Percentiles rank a stretch among this genome's conserved stretches.
These are phyloP conservation scores for Trichothecium sympodiale DNA, from an alignment of 2,329 filamentous ascomycete genomes.

Conservation along the genomic window DNA sequence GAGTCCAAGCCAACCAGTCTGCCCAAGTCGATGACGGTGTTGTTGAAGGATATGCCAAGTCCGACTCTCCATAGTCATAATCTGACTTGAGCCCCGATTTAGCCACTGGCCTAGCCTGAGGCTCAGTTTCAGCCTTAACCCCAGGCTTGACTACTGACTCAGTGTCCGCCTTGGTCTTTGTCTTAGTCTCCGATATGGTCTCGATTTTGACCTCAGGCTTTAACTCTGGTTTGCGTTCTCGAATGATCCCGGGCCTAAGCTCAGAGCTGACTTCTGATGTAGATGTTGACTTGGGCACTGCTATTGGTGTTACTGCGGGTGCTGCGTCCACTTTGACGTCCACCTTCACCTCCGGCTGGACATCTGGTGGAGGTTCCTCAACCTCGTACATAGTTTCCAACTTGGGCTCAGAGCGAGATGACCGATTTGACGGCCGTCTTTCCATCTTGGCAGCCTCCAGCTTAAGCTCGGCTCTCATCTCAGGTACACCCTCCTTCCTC, in stretches of 20 bases:
- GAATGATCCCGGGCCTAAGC: too few relatives aligned
- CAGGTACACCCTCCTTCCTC: too few relatives aligned
- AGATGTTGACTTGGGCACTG: not conserved
- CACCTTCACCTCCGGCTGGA: too few relatives aligned
- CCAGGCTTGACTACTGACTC: not conserved
- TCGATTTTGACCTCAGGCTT: not conserved
- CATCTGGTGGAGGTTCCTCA: too few relatives aligned
- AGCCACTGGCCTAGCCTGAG: constrained; percentile 6
- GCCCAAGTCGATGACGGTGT: constrained; percentile 22
- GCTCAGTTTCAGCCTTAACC: not conserved
- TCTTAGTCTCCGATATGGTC: not conserved
- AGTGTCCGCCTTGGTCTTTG: not conserved
- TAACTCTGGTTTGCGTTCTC: not conserved
- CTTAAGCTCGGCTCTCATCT: too few relatives aligned
- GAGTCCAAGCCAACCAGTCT: constrained; percentile 35
- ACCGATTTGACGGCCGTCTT: too few relatives aligned
- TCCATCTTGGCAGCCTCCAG: too few relatives aligned
- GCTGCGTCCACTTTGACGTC: not conserved
- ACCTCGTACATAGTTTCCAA: too few relatives aligned
- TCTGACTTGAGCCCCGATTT: constrained; percentile 1
- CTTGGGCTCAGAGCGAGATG: too few relatives aligned
- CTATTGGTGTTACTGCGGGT: not conserved
- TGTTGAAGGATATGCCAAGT: not conserved
- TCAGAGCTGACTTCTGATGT: too few relatives aligned
- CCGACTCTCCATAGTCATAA: constrained; percentile 2